Evolutionary conservation across 805 yeast species (phyloP).

Genomic region (Kodamaea laetipori): DNA sequence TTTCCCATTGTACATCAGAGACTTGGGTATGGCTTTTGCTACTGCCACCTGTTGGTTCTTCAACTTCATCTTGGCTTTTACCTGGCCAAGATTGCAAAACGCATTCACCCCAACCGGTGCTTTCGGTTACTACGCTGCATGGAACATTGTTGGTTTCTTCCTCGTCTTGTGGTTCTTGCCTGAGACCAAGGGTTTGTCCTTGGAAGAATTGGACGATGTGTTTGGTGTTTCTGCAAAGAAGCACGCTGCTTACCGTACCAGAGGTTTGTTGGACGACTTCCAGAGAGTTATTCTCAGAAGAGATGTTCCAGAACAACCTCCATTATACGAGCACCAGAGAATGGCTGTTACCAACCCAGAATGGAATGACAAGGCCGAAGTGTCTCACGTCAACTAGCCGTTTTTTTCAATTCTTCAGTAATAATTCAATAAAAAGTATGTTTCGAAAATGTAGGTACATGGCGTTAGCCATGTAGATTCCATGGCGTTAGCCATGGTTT

Average conservation of each 20-base stretch:
- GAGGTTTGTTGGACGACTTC: constrained; percentile 41
- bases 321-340: constrained; percentile 58
- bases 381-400: constrained; percentile 34
- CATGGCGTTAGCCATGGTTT: too few relatives aligned
- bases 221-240: constrained; percentile 59
- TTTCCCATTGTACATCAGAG: constrained; percentile 76
- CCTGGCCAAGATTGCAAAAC: constrained; percentile 73
- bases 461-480: not conserved
- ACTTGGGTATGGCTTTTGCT: constrained; percentile 78
- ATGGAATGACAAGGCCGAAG: constrained; percentile 64
- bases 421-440: constrained; percentile 1
- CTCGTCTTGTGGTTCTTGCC: constrained; percentile 71
- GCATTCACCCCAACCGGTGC: constrained; percentile 82
- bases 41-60: constrained; percentile 77
- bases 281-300: constrained; percentile 48
- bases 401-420: constrained; percentile 3
- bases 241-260: constrained; percentile 52
- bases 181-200: constrained; percentile 69
- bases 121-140: constrained; percentile 84
- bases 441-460: not conserved
- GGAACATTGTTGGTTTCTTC: constrained; percentile 74
- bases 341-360: constrained; percentile 61
- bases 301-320: constrained; percentile 50
- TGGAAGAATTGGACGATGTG: constrained; percentile 79
- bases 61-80: constrained; percentile 67